phyloP scores from a whole-genome alignment of 1,284 basidiomycete species.

The Pseudozyma pruni region DNA sequence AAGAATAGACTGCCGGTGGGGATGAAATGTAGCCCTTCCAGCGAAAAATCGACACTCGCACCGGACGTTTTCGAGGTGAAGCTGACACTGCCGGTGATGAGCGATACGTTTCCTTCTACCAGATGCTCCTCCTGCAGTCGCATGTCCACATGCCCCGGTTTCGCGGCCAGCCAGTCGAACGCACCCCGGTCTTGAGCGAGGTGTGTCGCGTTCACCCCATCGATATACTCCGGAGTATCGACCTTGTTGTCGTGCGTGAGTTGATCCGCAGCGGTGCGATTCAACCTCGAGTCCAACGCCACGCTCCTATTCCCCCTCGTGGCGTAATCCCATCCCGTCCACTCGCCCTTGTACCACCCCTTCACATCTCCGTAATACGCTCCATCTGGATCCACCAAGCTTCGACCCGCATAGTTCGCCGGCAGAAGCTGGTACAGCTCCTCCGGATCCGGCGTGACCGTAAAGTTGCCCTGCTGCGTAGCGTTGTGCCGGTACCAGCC shows the following conservation, averaged over 20 bases:
- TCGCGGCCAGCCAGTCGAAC: constrained; percentile 25
- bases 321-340: constrained; percentile 41
- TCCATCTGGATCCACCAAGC: constrained; percentile 18
- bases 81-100: constrained; percentile 41
- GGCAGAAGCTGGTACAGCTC: constrained; percentile 25
- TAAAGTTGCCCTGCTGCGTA: constrained; percentile 37
- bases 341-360: constrained; percentile 46
- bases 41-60: constrained; percentile 40
- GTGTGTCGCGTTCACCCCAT: constrained; percentile 4
- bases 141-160: constrained; percentile 20
- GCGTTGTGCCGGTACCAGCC: constrained; percentile 40
- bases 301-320: constrained; percentile 21
- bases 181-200: constrained; percentile 16
- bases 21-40: constrained; percentile 53
- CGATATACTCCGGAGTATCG: constrained; percentile 10
- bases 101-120: constrained; percentile 35
- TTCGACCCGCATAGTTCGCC: constrained; percentile 7
- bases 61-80: constrained; percentile 4
- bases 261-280: constrained; percentile 6
- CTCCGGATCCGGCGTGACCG: constrained; percentile 26
- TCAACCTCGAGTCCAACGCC: constrained; percentile 29
- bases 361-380: constrained; percentile 35
- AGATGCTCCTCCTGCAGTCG: constrained; percentile 41
- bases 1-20: constrained; percentile 36
- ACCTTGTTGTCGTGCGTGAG: neutral